Base-by-base conservation (phyloP, 1,139 yeast genomes). In the Protomyces macrosporus region DNA sequence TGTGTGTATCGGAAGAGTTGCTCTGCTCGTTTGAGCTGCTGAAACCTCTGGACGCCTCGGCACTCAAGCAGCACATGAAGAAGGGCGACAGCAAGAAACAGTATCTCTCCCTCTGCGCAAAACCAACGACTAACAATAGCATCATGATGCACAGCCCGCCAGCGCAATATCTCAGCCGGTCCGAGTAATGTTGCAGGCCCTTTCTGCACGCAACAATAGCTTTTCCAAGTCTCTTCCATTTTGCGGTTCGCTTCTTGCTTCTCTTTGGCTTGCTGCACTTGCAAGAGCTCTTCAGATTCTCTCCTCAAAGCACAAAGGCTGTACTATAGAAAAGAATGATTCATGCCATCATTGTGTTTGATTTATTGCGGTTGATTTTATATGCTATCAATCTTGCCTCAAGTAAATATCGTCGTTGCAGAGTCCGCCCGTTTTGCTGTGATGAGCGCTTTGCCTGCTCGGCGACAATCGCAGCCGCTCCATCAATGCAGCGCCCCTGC, bases 1-100 rank as follows among this genome's bases (percentile, higher is more conserved):
- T 93, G 98, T 85, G 95, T 71, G 98, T 93, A 16, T 85, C 89
- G 69, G 97, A 93, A 70, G 97, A 90, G 70, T 79, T 93, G 68
- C 78, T 93, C 67, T 93, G 98, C 75, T 86, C 93, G 66, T 93
- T 93, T 76, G 98, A 93, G 75, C 81, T 93, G 68, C 79, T 93
- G 67, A 97, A 93, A 76, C 98, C 98, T 6, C 80, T 93, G 71
- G 98, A 93, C 75, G 85, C 95, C 62, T 86, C 88, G 45, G 97
- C 97, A 1, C 82, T 93, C 75, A 90, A 91, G 74, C 97, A 88
- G 74, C 96, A 90, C 60, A 87, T 89, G 95, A 65, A 60, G 51
- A 87, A 87, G 70, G 86, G 86, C 75, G 95, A 95, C 12, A 85
- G 87, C 70, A 86, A 86, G 54, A 60, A 60, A 16, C 63, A 60